These are phyloP conservation scores for Senecio squalidus DNA, from an alignment of 140 eudicot genomes.

Conservation along the genomic window DNA sequence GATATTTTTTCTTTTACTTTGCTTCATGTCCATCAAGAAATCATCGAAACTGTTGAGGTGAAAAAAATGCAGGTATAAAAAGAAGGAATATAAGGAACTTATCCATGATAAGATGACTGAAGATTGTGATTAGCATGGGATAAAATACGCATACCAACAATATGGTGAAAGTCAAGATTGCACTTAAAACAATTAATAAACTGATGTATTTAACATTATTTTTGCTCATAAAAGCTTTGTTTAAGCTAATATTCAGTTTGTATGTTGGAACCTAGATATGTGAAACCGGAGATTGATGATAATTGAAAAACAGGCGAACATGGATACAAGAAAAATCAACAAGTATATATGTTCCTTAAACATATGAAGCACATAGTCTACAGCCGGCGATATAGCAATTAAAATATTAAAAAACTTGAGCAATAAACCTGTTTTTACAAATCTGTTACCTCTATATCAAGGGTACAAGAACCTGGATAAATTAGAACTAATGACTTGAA, in stretches of 20 bases:
- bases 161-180: not conserved
- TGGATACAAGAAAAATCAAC: not conserved
- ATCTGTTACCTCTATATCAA: no score
- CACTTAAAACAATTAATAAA: not conserved
- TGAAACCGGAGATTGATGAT: conserved; percentile 5
- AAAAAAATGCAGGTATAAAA: conserved; percentile 6
- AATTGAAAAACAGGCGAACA: not conserved
- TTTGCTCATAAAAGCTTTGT: not conserved
- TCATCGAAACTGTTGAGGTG: conserved; percentile 71
- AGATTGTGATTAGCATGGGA: not conserved
- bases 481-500: no score
- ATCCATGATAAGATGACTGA: not conserved
- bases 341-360: not conserved
- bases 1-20: conserved; percentile 81
- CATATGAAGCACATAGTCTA: no score
- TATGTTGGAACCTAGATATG: not conserved
- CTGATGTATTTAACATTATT: not conserved
- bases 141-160: not conserved
- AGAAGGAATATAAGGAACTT: conserved; percentile 6
- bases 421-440: no score
- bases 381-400: no score
- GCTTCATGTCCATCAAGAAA: conserved; percentile 97
- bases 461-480: no score
- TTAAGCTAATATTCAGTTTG: not conserved
- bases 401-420: no score